Evolutionary conservation across 257 asterid genomes (phyloP), one percentile per base, ranked within the genome.

Genomic region (Coffea eugenioides): DNA sequence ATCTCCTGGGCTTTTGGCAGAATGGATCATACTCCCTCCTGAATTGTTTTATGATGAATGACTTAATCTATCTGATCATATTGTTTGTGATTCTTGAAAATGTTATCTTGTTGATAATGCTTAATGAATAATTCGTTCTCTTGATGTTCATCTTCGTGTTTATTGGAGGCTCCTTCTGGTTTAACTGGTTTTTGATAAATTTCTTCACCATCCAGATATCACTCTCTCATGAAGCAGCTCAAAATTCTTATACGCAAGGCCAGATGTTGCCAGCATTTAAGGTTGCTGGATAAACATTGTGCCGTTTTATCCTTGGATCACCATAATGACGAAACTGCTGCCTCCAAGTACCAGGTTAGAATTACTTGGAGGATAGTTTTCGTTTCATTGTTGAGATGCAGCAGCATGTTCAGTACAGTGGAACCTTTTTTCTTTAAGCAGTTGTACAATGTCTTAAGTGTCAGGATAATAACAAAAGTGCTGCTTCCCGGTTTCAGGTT

Each of bases 201-300:
- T 54, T 80, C 71, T 76, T 84, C 69, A 70, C 74, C 76, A 31
- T 80, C 75, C 88, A 95, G 99, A 82, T 92, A 87, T 87, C 97
- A 94, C 79, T 85, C 88, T 68, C 79, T 92, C 36, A 81, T 81
- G 41, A 88, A 86, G 92, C 89, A 86, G 67, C 97, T 95, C 76
- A 91, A 88, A 89, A 69, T 48, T 80, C 89, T 95, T 76, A 88
- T 95, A 81, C 86, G 88, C 18, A 85, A 85, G 73, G 85, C 88
- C 86, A 88, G 65, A 66, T 84, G 77, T 43, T 93, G 64, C 87
- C 95, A 77, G 75, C 81, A 84, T 80, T 65, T 65, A 86, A 87
- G 90, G 89, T 86, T 93, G 82, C 83, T 93, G 90, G 92, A 95
- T 78, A 92, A 89, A 86, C 99, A 95, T 80, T 95, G 98, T 87